phyloP scores from a whole-genome alignment of 192 early-diverging fungal species.

The Gamsiella multidivaricata region DNA sequence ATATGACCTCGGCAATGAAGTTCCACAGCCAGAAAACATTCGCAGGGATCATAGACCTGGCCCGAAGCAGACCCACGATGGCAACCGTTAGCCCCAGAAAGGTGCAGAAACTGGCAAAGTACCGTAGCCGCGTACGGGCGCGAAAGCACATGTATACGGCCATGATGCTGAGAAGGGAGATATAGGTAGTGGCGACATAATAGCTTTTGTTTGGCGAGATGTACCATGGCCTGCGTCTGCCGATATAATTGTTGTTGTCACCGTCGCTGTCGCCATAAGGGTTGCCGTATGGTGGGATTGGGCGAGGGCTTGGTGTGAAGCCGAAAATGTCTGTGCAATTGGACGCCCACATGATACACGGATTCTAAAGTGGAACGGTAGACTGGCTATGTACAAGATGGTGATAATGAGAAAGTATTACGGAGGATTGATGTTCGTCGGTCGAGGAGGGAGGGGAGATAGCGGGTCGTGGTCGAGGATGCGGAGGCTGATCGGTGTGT shows the following conservation, averaged over 20 bases:
- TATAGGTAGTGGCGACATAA: slow-evolving; percentile 13
- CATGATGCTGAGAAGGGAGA: slow-evolving; percentile 14
- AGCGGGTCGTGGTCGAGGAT: not conserved
- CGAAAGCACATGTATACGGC: slow-evolving; percentile 24
- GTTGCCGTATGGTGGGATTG: too few relatives aligned
- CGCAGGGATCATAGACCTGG: not conserved
- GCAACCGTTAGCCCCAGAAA: slow-evolving; percentile 4
- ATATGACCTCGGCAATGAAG: slow-evolving; percentile 24
- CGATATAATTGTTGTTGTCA: too few relatives aligned
- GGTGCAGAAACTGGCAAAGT: slow-evolving; percentile 8
- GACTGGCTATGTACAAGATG: not conserved
- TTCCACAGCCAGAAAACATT: slow-evolving; percentile 36
- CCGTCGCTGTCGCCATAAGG: too few relatives aligned
- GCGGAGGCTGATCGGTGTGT: not conserved
- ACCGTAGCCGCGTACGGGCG: slow-evolving; percentile 22
- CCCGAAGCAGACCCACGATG: slow-evolving; percentile 10
- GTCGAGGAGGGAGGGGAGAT: not conserved
- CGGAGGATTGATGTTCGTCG: not conserved
- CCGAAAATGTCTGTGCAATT: too few relatives aligned
- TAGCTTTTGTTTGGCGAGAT: not conserved
- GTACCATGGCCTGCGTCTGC: too few relatives aligned
- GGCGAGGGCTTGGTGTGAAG: too few relatives aligned
- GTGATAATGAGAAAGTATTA: not conserved
- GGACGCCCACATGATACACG: not conserved
- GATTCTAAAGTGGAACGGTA: not conserved